Evolutionary conservation across 1,284 basidiomycete genomes (phyloP).

Genomic region (Ganoderma sp.): DNA sequence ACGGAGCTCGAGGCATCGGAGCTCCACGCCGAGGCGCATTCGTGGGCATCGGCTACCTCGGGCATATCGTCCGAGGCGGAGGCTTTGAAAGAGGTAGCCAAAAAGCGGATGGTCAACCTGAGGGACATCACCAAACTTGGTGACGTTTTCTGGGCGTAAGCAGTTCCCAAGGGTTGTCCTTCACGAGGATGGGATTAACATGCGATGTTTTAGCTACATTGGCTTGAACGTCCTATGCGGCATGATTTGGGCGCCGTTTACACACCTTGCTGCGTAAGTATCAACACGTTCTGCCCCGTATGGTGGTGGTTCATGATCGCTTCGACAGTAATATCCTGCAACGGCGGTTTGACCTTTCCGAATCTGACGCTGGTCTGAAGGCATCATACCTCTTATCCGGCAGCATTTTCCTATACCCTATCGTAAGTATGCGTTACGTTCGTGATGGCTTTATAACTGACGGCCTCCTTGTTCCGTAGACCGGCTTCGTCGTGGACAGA

Average conservation of each 20-base stretch:
- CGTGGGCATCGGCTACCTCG: slow-evolving; percentile 42
- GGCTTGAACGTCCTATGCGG: slow-evolving; percentile 76
- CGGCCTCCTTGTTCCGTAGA: slow-evolving; percentile 44
- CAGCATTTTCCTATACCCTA: slow-evolving; percentile 75
- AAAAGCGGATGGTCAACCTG: slow-evolving; percentile 65
- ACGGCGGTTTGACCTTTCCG: slow-evolving; percentile 65
- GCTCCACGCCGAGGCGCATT: slow-evolving; percentile 55
- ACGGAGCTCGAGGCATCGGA: slow-evolving; percentile 70
- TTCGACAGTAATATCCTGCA: slow-evolving; percentile 72
- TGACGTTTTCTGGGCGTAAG: slow-evolving; percentile 82
- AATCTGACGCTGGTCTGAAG: slow-evolving; percentile 63
- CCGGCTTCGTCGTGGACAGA: slow-evolving; percentile 66
- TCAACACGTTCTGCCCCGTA: background rate
- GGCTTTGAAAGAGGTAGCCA: slow-evolving; percentile 68
- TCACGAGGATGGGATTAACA: slow-evolving; percentile 8
- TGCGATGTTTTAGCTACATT: slow-evolving; percentile 57
- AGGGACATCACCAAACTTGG: slow-evolving; percentile 68
- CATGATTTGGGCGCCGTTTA: slow-evolving; percentile 80
- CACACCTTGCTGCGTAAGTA: slow-evolving; percentile 74
- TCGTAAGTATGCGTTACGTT: slow-evolving; percentile 48
- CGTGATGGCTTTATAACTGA: slow-evolving; percentile 13
- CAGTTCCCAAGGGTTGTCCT: slow-evolving; percentile 16
- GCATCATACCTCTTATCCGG: slow-evolving; percentile 80
- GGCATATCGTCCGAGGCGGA: slow-evolving; percentile 58
- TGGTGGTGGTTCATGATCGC: background rate